Evolutionary conservation across 202 grass and related monocot genomes (phyloP), one percentile per base, ranked within the genome.

Genomic region (Cymbopogon flexuosus): DNA sequence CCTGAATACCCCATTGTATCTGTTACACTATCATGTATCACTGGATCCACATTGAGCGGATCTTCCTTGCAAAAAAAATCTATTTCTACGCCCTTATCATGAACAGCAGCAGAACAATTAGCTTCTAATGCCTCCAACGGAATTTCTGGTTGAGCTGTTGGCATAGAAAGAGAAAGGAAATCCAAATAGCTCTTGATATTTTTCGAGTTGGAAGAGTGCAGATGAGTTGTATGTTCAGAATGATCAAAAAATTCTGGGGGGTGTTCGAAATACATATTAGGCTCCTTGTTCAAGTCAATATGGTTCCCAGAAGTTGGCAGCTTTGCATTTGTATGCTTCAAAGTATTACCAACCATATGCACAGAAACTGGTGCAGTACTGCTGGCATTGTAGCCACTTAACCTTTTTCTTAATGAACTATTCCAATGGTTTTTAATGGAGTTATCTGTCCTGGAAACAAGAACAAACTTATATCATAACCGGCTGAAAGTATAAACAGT

Each of bases 391-490:
- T 89, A 85, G 11, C 85, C 40, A 71, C 86, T 84, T 81, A 95
- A 69, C 79, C 83, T 89, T 89, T 98, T 95, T 84, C 85, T 95
- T 51, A 98, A 80, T 16, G 96, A 95, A 80, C 92, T 87, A 66
- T 98, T 91, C 96, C 92, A 98, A 80, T 98, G 92, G 77, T 95
- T 98, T 81, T 98, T 98, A 82, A 98, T 95, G 0, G 96, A 89
- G 79, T 98, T 98, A 74, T 95, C 92, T 57, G 96, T 95, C 92
- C 96, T 95, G 86, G 8, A 84, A 57, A 77, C 3, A 86, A 87
- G 62, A 88, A 94, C 61, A 73, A 79, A 76, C 18, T 67, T 66
- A 64, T 67, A 43, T 78, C 40, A 78, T 67, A 49, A 35, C 24
- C 77, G 22, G 72, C 14, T 65, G 15, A 79, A 88, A 70, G 66